phyloP scores from a whole-genome alignment of 106 monocot genomes.

The Allium sativum region DNA sequence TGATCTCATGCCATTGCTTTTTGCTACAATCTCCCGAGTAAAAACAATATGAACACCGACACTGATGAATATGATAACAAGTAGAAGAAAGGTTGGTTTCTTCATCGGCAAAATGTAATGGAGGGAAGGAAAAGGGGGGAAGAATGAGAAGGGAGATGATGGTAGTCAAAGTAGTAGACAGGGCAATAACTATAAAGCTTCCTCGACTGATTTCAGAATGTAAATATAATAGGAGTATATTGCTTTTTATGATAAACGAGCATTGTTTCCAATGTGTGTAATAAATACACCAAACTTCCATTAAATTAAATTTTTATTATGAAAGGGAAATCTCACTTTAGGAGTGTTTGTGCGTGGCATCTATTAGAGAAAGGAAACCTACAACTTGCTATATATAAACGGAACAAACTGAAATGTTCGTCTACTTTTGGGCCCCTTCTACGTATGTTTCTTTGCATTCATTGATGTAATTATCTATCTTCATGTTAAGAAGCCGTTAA shows the following conservation, averaged over 20 bases:
- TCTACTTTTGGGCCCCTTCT: neutral
- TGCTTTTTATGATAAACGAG: conserved; percentile 2
- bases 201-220: neutral
- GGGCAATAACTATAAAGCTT: conserved; percentile 12
- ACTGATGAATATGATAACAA: conserved; percentile 2
- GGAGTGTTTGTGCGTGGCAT: too few relatives aligned
- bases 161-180: neutral
- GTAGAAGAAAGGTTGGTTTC: conserved; percentile 7
- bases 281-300: conserved; percentile 11
- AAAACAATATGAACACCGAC: too few relatives aligned
- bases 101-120: neutral
- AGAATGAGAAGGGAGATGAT: neutral
- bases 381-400: neutral
- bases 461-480: too few relatives aligned
- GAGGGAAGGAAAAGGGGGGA: neutral
- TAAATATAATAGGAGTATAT: conserved; percentile 1
- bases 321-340: neutral
- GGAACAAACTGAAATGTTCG: neutral
- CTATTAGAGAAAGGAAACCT: neutral
- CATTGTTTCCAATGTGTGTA: conserved; percentile 1
- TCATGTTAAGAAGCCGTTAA: too few relatives aligned
- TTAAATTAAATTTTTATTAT: neutral
- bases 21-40: neutral
- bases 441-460: neutral
- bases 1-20: neutral